Base-by-base conservation (phyloP, 129 eudicot species). In the Saposhnikovia divaricata region DNA sequence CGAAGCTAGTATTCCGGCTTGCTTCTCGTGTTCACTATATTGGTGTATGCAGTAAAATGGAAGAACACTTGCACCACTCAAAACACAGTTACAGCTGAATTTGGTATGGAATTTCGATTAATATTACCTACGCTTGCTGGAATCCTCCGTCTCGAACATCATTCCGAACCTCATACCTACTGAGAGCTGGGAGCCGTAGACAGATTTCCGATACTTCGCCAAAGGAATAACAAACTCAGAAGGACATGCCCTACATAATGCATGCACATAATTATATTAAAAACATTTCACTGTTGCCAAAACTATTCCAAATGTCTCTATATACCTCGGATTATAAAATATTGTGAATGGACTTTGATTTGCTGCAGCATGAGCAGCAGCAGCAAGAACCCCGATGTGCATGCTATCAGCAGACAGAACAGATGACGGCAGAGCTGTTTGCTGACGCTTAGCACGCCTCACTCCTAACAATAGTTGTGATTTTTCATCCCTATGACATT, bases 301-400 rank as follows among this genome's bases (percentile, higher is more conserved):
- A 10, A 25, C 11, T 50, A 59, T 47, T 9, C 47, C 37, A n/a
- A 12, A 10, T 55, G 18, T 68, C 43, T 31, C 39, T 12, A 43
- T 39, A 39, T 15, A 96, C 99, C 99, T 90, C 10, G 99, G 99
- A 84, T 96, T 96, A 85, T 92, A 96, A 84, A 96, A 96, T 28
- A 96, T 85, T 0, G 98, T 89, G 55, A 96, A 96, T 3, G 95
- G 86, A 63, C 89, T 96, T 81, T 93, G 78, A 76, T 88, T 96
- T 65, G 97, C 93, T 74, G 97, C 91, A 76, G 99, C 97, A 87
- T 96, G 98, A 75, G 99, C 98, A 13, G 99, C 99, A 61, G 99
- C 99, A 81, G 99, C 99, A 87, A 96, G 97, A 63, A 96, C 92
- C 77, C 99, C 99, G 23, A 96, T 96, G 87, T 92, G 99, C 99